Percentiles rank a stretch among this genome's conserved stretches.
These are phyloP conservation scores for Cucurbitaria berberidis DNA, from an alignment of 2,329 filamentous ascomycete genomes.

Conservation along the genomic window DNA sequence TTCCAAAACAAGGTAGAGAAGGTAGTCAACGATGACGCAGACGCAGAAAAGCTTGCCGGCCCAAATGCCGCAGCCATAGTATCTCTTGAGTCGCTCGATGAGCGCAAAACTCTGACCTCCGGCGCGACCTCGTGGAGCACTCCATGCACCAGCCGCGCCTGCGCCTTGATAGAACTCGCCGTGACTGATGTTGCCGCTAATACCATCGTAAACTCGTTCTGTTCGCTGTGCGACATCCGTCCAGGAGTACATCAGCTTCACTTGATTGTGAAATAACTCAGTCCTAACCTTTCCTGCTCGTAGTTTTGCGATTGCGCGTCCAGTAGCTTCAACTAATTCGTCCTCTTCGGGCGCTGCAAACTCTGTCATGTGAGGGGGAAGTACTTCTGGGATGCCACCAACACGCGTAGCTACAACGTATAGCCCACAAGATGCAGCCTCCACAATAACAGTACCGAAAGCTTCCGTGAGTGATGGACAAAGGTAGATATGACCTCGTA, in stretches of 20 bases:
- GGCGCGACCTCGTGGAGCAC: slow-evolving; percentile 70
- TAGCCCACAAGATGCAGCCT: slow-evolving; percentile 92
- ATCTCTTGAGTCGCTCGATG: slow-evolving; percentile 92
- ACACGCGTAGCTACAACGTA: slow-evolving; percentile 98
- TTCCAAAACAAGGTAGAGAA: slow-evolving; percentile 88
- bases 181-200: slow-evolving; percentile 83
- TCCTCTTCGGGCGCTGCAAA: slow-evolving; percentile 98
- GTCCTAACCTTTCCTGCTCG: slow-evolving; percentile 87
- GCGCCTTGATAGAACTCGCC: slow-evolving; percentile 87
- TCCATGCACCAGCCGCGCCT: slow-evolving; percentile 69
- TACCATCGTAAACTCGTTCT: slow-evolving; percentile 93
- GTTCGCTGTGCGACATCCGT: slow-evolving; percentile 92
- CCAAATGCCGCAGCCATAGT: slow-evolving; percentile 98
- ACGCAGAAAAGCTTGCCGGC: slow-evolving; percentile 96
- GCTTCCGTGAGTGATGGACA: slow-evolving; percentile 95
- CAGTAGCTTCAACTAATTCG: slow-evolving; percentile 87
- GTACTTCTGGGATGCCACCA: slow-evolving; percentile 93
- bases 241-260: slow-evolving; percentile 99
- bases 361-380: slow-evolving; percentile 95
- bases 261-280: slow-evolving; percentile 94
- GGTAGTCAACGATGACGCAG: slow-evolving; percentile 91
- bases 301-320: slow-evolving; percentile 84
- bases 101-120: slow-evolving; percentile 85
- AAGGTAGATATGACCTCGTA: slow-evolving; percentile 93
- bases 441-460: slow-evolving; percentile 96